Base-by-base conservation (phyloP, 2,329 filamentous ascomycete species). In the Pseudohalonectria lignicola region DNA sequence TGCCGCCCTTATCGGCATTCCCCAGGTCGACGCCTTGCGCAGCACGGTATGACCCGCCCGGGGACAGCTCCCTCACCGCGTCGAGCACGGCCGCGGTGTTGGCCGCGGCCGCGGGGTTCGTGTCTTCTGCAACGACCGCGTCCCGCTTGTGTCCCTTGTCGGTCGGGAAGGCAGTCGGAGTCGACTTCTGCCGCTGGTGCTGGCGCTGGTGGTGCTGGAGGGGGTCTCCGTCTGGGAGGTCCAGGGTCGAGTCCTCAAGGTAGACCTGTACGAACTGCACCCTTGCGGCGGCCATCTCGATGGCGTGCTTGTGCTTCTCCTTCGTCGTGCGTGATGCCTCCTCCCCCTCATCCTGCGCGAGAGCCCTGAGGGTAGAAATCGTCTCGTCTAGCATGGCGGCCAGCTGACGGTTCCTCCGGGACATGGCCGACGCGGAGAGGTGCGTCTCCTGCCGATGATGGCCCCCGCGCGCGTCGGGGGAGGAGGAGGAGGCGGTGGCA, bases 371-470 rank as follows among this genome's bases (percentile, higher is more conserved):
- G 34, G 73, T 73, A 2, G 66, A 59, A 17, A 86, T 69, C 1
- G 79, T 76, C 43, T 76, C 74, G 38, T 80, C 75, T 9, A 90
- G 68, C 68, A 88, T 76, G 21, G 64, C 60, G 1, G 81, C 79
- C 15, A 90, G 57, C 42, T 76, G 71, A 45, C 66, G 68, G 47
- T 86, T 87, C 34, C 83, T 71, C 37, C 60, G 62, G 49, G 86
- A 79, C 44, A 86, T 59, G 15, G 62, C 59, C 12, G 78, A 50
- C 1, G 64, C 60, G 5, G 36, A 25, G 10, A 45, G n/a, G 25
- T 10, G 31, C 21, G 15, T 20, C 33, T 19, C 26, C n/a, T n/a
- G n/a, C n/a, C n/a, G n/a, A n/a, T n/a, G n/a, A n/a, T n/a, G n/a
- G n/a, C n/a, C n/a, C n/a, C n/a, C n/a, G n/a, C n/a, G n/a, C 2